A percentile compares a stretch with the other conserved stretches of the same genome.
Conservation (phyloP, 257 asterid species). For the Fraxinus pennsylvanica region DNA sequence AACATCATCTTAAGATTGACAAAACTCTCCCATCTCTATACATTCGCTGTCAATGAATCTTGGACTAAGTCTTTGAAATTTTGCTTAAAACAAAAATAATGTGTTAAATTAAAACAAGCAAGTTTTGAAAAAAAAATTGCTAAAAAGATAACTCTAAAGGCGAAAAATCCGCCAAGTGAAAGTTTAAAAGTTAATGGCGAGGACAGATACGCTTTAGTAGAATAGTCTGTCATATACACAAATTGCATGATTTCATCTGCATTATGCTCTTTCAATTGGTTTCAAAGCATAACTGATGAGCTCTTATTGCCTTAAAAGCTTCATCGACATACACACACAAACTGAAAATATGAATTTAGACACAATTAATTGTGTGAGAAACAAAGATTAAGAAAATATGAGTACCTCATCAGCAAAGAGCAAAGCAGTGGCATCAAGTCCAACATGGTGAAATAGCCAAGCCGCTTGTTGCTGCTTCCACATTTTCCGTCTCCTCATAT, state of each 20-base stretch:
- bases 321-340: neutral
- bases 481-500: conserved; percentile 70
- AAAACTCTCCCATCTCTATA: no score
- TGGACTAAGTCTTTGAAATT: no score
- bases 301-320: neutral
- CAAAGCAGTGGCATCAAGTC: conserved; percentile 63
- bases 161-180: no score
- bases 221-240: no score
- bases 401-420: conserved; percentile 77
- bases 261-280: neutral
- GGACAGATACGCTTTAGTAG: no score
- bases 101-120: no score
- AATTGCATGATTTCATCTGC: neutral
- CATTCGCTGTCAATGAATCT: no score
- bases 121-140: no score
- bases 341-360: neutral
- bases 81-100: no score
- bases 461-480: conserved; percentile 80
- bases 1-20: no score
- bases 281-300: neutral
- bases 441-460: conserved; percentile 72
- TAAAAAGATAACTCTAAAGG: no score
- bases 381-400: neutral
- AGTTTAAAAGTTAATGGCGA: no score
- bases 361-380: neutral